These are phyloP conservation scores for Hanseniaspora singularis DNA, from an alignment of 805 yeast genomes.

Conservation along the genomic window DNA sequence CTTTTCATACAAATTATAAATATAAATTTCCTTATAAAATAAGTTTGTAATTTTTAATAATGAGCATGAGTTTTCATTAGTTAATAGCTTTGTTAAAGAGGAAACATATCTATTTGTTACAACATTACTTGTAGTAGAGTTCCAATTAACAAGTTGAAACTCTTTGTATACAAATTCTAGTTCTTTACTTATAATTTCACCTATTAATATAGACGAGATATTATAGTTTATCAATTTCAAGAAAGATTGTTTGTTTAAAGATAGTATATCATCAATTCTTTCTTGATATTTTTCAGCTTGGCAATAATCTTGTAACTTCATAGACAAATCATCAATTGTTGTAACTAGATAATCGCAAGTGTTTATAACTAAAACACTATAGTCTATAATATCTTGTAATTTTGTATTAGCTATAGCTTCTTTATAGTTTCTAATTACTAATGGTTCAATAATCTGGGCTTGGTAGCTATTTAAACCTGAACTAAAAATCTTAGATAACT, in stretches of 20 bases:
- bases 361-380: conserved; percentile 61
- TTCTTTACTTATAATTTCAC: conserved; percentile 45
- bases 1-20: conserved; percentile 63
- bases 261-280: conserved; percentile 39
- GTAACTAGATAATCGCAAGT: conserved; percentile 82
- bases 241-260: conserved; percentile 45
- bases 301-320: conserved; percentile 38
- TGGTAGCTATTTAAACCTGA: conserved; percentile 54
- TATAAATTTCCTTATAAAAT: conserved; percentile 57
- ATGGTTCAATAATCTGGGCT: conserved; percentile 37
- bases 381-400: conserved; percentile 30
- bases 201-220: conserved; percentile 34
- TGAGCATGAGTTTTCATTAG: conserved; percentile 33
- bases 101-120: conserved; percentile 56
- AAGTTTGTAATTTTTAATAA: conserved; percentile 31
- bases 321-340: conserved; percentile 67
- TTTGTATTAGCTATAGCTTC: conserved; percentile 35
- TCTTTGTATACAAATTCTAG: conserved; percentile 71
- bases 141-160: conserved; percentile 68
- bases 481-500: conserved; percentile 48
- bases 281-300: conserved; percentile 30
- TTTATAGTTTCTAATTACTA: conserved; percentile 37
- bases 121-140: conserved; percentile 46
- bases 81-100: conserved; percentile 41
- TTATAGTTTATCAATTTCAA: conserved; percentile 3